Evolutionary conservation across 495 filamentous ascomycete genomes (phyloP), one percentile per base, ranked within the genome.

Genomic region (Trichoderma gamsii): DNA sequence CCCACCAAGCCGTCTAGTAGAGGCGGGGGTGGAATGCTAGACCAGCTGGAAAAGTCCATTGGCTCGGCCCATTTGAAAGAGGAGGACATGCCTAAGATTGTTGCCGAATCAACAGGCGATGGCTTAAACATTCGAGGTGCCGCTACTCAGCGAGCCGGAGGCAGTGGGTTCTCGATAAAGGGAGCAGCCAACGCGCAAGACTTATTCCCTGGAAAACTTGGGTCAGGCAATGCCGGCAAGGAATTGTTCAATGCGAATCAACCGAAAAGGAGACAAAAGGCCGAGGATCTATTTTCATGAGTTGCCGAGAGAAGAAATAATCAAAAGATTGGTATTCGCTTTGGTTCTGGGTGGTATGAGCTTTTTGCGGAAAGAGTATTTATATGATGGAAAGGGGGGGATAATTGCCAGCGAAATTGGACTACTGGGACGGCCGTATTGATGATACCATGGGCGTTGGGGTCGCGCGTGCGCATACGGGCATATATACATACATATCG

Each of bases 171-270:
- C 71, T 81, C 84, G 7, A 91, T 94, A 71, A 89, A 89, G 56
- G 90, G 90, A 3, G 77, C 41, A 71, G 79, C 27, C 80, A 86
- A 84, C 1, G 87, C 83, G 3, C 88, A 85, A 66, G 90, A 93
- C 73, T 76, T 93, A 16, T 93, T 93, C 68, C 89, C 90, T 12
- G 82, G 82, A 5, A 89, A 87, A 69, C 86, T 86, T 67, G 83
- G 80, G 35, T 32, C 41, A 12, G 75, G 73, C 18, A 91, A 92
- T 76, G 77, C 85, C 7, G 86, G 85, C 32, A 93, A 92, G 77
- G 90, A 92, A 73, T 77, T 93, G 8, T 92, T 93, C 68, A 77
- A 77, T 1, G 81, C 82, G 41, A 61, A 61, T 18, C 79, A 77
- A 67, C 41, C 84, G 7, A 82, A 82, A 69, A 73, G 79, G 0